Percentiles rank a stretch among this genome's conserved stretches.
Conservation (phyloP, 1,139 yeast species). For the Kurtzmaniella quercitrusa region DNA sequence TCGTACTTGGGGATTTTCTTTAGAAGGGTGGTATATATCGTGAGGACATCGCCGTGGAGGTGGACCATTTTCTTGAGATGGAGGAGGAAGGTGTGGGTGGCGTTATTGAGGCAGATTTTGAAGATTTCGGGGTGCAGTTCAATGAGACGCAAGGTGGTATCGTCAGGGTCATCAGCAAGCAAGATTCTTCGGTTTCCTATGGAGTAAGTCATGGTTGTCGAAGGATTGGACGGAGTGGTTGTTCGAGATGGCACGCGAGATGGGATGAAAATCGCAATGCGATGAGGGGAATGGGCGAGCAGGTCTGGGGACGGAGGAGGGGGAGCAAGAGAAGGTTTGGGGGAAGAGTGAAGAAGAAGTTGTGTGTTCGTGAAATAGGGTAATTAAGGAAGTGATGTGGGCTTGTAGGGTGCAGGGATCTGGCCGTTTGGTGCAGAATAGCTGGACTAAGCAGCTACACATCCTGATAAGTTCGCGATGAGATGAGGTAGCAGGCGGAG, state of each 20-base stretch:
- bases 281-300: no score
- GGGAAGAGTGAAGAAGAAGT: not conserved
- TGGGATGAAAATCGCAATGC: not conserved
- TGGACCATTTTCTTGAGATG: constrained; percentile 31
- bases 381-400: no score
- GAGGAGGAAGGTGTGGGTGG: constrained; percentile 24
- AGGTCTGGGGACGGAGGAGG: not conserved
- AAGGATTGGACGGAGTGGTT: not conserved
- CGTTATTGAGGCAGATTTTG: constrained; percentile 30
- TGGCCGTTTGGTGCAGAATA: no score
- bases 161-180: constrained; percentile 16
- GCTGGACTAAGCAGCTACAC: no score
- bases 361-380: no score
- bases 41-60: constrained; percentile 34
- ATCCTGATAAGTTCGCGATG: no score
- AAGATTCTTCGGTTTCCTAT: constrained; percentile 27
- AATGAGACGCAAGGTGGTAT: constrained; percentile 23
- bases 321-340: not conserved
- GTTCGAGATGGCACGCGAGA: not conserved
- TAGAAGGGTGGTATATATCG: constrained; percentile 38
- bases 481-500: no score
- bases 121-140: constrained; percentile 27
- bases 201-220: constrained; percentile 28
- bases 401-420: no score
- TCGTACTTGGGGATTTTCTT: constrained; percentile 40